A percentile compares a stretch with the other conserved stretches of the same genome.
Evolutionary conservation across 257 asterid species (phyloP).

Genomic region (Linderniella brevidens): DNA sequence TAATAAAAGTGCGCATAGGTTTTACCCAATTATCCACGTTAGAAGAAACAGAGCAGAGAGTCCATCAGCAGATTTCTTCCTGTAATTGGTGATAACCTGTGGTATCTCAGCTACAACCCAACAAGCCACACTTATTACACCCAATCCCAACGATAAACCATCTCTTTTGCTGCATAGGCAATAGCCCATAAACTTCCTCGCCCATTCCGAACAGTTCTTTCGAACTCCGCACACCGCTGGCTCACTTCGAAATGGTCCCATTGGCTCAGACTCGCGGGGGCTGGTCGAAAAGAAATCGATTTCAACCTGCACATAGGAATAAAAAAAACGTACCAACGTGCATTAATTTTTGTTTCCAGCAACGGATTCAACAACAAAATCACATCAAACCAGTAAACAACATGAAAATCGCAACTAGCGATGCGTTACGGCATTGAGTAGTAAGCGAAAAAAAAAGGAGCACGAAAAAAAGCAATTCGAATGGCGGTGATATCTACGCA

Average conservation of each 20-base stretch:
- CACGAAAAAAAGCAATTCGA: too few relatives aligned
- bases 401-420: too few relatives aligned
- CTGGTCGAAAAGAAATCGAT: too few relatives aligned
- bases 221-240: slow-evolving; percentile 19
- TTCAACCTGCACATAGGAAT: slow-evolving; percentile 4
- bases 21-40: slow-evolving; percentile 69
- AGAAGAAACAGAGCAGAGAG: slow-evolving; percentile 38
- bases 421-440: too few relatives aligned
- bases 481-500: too few relatives aligned
- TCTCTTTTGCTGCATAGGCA: slow-evolving; percentile 23
- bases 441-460: too few relatives aligned
- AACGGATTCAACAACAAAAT: too few relatives aligned
- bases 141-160: slow-evolving; percentile 27
- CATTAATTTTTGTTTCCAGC: neutral
- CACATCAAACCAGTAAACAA: too few relatives aligned
- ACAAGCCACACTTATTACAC: slow-evolving; percentile 38
- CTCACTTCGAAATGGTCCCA: slow-evolving; percentile 15
- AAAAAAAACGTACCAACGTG: slow-evolving; percentile 6
- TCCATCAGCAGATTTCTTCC: slow-evolving; percentile 40
- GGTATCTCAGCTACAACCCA: slow-evolving; percentile 77
- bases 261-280: neutral
- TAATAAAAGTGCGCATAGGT: too few relatives aligned
- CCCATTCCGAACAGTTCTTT: slow-evolving; percentile 25
- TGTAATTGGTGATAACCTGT: slow-evolving; percentile 46
- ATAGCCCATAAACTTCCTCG: slow-evolving; percentile 14